Evolutionary conservation across 1,284 basidiomycete genomes (phyloP), one percentile per base, ranked within the genome.

Genomic region (Ustilago tritici): DNA sequence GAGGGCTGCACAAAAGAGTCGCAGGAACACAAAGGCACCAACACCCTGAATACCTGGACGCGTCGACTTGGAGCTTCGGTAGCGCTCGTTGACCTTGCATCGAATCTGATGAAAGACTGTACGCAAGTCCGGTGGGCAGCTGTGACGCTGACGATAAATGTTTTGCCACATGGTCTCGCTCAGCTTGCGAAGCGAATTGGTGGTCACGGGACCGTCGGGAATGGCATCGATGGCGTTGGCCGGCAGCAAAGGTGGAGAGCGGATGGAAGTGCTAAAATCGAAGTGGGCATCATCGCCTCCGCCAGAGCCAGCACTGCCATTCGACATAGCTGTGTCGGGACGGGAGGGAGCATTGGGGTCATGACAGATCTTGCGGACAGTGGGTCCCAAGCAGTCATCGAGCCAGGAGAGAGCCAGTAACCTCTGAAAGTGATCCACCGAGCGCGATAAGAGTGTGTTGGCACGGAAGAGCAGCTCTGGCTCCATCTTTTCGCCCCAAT

Each of bases 1-100:
- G 61, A 83, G 82, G 0, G 82, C 79, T 12, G 82, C 81, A 55
- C 81, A 83, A 43, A 83, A 80, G 19, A 83, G 70, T 6, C 82
- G 74, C 38, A 83, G 60, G 55, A 83, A 83, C 32, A 81, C 80
- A 38, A 83, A 82, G 4, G 82, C 78, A 34, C 82, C 81, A 1
- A 83, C 79, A 41, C 74, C 79, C 53, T 83, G 82, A 28, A 79
- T 79, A 23, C 82, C 82, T 5, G 82, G 75, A n/a, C 76, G 58
- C 12, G 69, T 64, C 17, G 68, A 70, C 47, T 73, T 71, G 43
- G 61, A 52, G 8, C 56, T 53, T 11, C 57, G 55, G 52, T 78
- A 81, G n/a, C 69, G 64, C 50, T 70, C 72, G 57, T 82, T 76
- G 61, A 83, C 82, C 60, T 66, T 78, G 56, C 60, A 35, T 15